Conservation (phyloP, 2,329 filamentous ascomycete genomes). For the Apiospora arundinis region DNA sequence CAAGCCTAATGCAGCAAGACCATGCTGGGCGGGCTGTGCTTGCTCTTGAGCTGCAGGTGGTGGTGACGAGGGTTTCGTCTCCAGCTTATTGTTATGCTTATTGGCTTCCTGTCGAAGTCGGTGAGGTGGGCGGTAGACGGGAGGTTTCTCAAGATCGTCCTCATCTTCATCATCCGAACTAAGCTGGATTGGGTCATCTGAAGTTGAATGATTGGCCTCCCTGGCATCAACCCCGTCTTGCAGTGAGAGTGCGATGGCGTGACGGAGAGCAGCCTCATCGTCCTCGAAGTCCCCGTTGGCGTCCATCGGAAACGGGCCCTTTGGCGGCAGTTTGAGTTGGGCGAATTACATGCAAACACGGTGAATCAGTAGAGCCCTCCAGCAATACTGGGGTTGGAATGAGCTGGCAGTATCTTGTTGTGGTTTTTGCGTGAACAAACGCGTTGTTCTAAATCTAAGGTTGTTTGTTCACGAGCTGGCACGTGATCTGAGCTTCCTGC, state of each 20-base stretch:
- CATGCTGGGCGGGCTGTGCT: conserved; percentile 27
- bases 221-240: conserved; percentile 34
- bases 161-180: conserved; percentile 37
- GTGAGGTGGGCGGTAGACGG: conserved; percentile 15
- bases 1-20: conserved; percentile 55
- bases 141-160: conserved; percentile 28
- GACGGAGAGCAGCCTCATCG: conserved; percentile 65
- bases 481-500: conserved; percentile 2
- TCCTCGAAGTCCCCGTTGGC: conserved; percentile 35
- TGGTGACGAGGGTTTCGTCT: conserved; percentile 9
- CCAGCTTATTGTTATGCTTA: conserved; percentile 22
- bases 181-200: conserved; percentile 38
- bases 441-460: not conserved
- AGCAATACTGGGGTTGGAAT: not conserved
- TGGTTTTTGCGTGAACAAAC: conserved; percentile 1
- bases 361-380: not conserved
- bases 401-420: not conserved
- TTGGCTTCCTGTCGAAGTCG: conserved; percentile 16
- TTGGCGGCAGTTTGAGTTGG: not conserved
- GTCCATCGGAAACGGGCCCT: not conserved
- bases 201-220: conserved; percentile 18
- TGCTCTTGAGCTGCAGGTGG: conserved; percentile 24
- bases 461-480: not conserved
- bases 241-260: conserved; percentile 66
- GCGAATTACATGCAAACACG: not conserved